phyloP scores from a whole-genome alignment of 768 basidiomycete species.

The Leucocoprinus sp. region DNA sequence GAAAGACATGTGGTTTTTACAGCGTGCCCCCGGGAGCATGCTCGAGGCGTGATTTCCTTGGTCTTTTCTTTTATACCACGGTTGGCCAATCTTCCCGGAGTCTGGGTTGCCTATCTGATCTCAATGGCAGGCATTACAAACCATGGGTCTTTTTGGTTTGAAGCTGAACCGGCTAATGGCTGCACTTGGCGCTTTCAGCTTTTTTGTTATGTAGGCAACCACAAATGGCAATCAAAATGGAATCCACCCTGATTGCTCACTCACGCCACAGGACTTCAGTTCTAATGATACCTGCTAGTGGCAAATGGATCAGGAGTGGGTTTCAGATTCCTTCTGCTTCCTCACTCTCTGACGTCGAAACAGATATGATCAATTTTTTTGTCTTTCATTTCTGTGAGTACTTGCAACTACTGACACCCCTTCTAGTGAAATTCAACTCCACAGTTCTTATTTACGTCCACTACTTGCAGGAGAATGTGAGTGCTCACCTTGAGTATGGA shows the following conservation, averaged over 20 bases:
- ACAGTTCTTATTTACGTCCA: slow-evolving; percentile 70
- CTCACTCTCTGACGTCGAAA: neutral
- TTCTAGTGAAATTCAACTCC: slow-evolving; percentile 15
- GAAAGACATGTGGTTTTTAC: slow-evolving; percentile 37
- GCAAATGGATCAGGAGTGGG: slow-evolving; percentile 29
- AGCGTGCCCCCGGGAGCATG: slow-evolving; percentile 14
- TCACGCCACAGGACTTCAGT: slow-evolving; percentile 24
- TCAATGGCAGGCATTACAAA: slow-evolving; percentile 39
- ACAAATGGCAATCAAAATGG: neutral
- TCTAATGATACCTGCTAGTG: slow-evolving; percentile 29
- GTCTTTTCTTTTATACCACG: slow-evolving; percentile 40
- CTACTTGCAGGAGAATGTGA: slow-evolving; percentile 53
- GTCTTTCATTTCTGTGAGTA: slow-evolving; percentile 62
- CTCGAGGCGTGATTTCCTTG: slow-evolving; percentile 34
- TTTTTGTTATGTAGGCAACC: slow-evolving; percentile 41
- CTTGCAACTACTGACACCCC: slow-evolving; percentile 1
- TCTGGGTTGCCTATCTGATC: neutral
- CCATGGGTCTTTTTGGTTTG: slow-evolving; percentile 65
- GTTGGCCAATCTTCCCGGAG: slow-evolving; percentile 17
- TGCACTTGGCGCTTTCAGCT: slow-evolving; percentile 43
- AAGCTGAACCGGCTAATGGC: slow-evolving; percentile 62
- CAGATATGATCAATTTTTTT: slow-evolving; percentile 62
- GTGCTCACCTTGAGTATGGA: slow-evolving; percentile 14
- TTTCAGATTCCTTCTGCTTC: slow-evolving; percentile 2
- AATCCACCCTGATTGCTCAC: neutral